Base-by-base conservation (phyloP, 2,329 filamentous ascomycete species). In the Scopulariopsis brevicaulis region DNA sequence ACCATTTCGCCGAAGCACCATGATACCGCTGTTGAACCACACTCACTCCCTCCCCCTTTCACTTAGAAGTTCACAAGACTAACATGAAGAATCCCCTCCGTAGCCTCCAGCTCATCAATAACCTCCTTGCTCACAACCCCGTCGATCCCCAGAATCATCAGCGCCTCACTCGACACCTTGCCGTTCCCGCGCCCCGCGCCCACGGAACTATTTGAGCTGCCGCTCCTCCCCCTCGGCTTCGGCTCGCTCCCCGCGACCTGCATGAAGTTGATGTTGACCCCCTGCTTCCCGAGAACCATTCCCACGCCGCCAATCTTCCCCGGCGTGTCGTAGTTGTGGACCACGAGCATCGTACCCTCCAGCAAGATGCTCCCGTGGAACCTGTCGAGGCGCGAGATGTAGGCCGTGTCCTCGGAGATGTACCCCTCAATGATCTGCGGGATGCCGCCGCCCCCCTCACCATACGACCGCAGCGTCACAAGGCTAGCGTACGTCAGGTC, bases 231-330 rank as follows among this genome's bases (percentile, higher is more conserved):
- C 69, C 63, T 56, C 65, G 59, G 53, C 61, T 69, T 69, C 46
- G 73, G 68, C 59, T 78, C 76, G 61, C 87, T 68, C 18, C 76
- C 74, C 3, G 79, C 80, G 1, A 92, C 89, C 66, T 82, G 85
- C 89, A 93, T 94, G 67, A 86, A 91, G 53, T 80, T 81, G 68
- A 93, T 90, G 65, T 94, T 94, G 56, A 94, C 83, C 0, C 82
- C 83, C 43, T 86, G 80, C 43, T 77, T 77, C 0, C 89, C 89
- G 28, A 93, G 72, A 56, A 84, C 77, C 59, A 78, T 84, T 1
- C 89, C 89, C 2, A 94, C 89, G 43, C 84, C 83, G 2, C 89
- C 89, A 67, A 94, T 93, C 75, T 91, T 92, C 12, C 89, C 89
- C 0, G 87, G 87, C 62, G 85, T 80, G 66, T 94, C 89, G 65